phyloP scores from a whole-genome alignment of 306 rosid genomes.

The Vigna reflexopilosa region DNA sequence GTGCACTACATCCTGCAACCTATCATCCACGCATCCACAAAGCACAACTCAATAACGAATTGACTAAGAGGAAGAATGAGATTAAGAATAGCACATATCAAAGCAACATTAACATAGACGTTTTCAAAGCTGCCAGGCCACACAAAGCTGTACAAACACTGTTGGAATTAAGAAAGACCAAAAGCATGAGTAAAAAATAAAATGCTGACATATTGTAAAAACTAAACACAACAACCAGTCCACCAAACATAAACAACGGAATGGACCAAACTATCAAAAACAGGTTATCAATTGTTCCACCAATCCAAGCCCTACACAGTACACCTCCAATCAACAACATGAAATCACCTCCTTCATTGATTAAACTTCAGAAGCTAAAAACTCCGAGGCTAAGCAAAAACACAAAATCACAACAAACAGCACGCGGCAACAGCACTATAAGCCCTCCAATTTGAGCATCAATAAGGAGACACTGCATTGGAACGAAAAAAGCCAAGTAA shows the following conservation, averaged over 20 bases:
- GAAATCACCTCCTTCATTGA: slow-evolving; percentile 1
- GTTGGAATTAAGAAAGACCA: slow-evolving; percentile 16
- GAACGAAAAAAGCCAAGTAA: neutral
- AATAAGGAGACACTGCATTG: neutral
- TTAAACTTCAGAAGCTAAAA: slow-evolving; percentile 3
- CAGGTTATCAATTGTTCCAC: slow-evolving; percentile 19
- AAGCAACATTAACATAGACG: neutral
- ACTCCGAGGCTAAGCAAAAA: slow-evolving; percentile 38
- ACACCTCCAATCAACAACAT: neutral
- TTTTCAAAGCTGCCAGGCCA: neutral
- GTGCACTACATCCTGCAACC: slow-evolving; percentile 95
- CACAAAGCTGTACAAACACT: slow-evolving; percentile 7
- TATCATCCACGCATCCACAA: slow-evolving; percentile 52
- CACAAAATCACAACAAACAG: slow-evolving; percentile 1
- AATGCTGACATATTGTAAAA: neutral
- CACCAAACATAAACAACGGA: slow-evolving; percentile 2
- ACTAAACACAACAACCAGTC: neutral
- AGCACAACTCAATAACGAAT: slow-evolving; percentile 32
- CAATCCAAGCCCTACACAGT: neutral
- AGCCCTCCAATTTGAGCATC: slow-evolving; percentile 27
- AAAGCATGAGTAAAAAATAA: slow-evolving; percentile 11
- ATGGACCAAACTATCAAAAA: slow-evolving; percentile 7
- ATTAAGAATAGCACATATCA: slow-evolving; percentile 13
- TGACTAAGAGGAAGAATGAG: neutral
- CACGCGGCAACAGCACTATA: neutral